Conservation (phyloP, 2,329 filamentous ascomycete genomes). For the Paecilomyces variotii region DNA sequence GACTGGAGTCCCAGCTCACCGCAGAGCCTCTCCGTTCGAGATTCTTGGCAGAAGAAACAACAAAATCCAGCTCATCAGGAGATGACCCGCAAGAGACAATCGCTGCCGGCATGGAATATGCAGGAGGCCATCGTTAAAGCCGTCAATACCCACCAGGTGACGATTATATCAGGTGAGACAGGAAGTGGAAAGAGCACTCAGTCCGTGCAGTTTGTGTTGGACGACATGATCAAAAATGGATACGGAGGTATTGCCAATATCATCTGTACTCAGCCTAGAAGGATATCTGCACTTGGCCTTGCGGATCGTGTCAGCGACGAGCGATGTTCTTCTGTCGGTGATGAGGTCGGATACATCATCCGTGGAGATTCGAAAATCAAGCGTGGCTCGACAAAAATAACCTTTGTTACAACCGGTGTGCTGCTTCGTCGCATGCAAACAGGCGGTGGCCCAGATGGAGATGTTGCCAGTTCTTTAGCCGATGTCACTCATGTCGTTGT, state of each 20-base stretch:
- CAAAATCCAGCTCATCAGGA: constrained; percentile 56
- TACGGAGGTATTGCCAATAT: constrained; percentile 77
- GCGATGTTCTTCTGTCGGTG: constrained; percentile 69
- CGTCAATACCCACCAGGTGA: constrained; percentile 73
- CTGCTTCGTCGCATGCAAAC: constrained; percentile 85
- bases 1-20: constrained; percentile 53
- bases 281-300: constrained; percentile 88
- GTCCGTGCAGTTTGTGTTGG: constrained; percentile 89
- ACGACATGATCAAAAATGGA: constrained; percentile 72
- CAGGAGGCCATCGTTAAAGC: constrained; percentile 67
- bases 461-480: constrained; percentile 71
- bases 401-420: constrained; percentile 93
- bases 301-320: constrained; percentile 94
- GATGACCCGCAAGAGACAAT: constrained; percentile 66
- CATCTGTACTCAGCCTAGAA: constrained; percentile 87
- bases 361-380: constrained; percentile 77
- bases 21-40: constrained; percentile 50
- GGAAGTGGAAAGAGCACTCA: constrained; percentile 96
- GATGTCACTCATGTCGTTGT: constrained; percentile 93
- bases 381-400: constrained; percentile 69
- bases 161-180: constrained; percentile 94
- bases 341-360: constrained; percentile 87
- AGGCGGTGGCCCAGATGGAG: constrained; percentile 69
- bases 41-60: constrained; percentile 64
- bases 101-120: constrained; percentile 80